Evolutionary conservation across 2,329 filamentous ascomycete genomes (phyloP).

Genomic region (Trichophaea hybrida): DNA sequence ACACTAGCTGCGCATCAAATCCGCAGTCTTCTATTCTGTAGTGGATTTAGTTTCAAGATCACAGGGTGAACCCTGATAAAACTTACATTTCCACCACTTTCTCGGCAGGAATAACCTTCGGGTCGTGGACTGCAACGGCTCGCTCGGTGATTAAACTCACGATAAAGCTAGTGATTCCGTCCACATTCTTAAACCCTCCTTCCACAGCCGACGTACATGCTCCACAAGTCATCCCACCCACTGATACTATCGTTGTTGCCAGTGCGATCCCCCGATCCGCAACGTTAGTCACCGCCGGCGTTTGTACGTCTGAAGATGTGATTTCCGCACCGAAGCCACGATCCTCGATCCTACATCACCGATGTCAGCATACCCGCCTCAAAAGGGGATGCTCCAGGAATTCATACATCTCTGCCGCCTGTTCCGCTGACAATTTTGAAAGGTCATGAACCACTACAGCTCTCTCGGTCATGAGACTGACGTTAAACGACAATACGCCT

Average conservation of each 20-base stretch:
- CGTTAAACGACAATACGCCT: conserved; percentile 72
- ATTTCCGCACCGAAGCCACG: conserved; percentile 70
- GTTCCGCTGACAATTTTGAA: conserved; percentile 53
- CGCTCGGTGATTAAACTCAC: conserved; percentile 88
- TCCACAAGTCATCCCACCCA: conserved; percentile 96
- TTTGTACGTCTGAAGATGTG: conserved; percentile 48
- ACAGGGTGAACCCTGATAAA: background rate
- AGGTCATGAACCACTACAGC: conserved; percentile 90
- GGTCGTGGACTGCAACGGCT: conserved; percentile 81
- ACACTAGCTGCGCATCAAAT: conserved; percentile 65
- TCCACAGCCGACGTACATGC: conserved; percentile 90
- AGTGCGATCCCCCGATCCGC: conserved; percentile 34
- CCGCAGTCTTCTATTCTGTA: conserved; percentile 55
- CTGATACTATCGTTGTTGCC: conserved; percentile 49
- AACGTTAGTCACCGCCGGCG: conserved; percentile 31
- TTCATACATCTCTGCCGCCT: conserved; percentile 37
- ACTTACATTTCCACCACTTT: conserved; percentile 38
- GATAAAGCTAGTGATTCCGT: conserved; percentile 77
- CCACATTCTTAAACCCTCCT: conserved; percentile 59
- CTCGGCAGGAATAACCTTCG: conserved; percentile 56
- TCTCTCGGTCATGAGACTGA: conserved; percentile 87
- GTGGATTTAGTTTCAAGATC: background rate
- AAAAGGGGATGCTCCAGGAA: background rate
- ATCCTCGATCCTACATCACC: conserved; percentile 44
- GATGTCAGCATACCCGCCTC: background rate